Evolutionary conservation across 2,329 filamentous ascomycete species (phyloP), one percentile per base, ranked within the genome.

Genomic region (Sarocladium brachiariae): DNA sequence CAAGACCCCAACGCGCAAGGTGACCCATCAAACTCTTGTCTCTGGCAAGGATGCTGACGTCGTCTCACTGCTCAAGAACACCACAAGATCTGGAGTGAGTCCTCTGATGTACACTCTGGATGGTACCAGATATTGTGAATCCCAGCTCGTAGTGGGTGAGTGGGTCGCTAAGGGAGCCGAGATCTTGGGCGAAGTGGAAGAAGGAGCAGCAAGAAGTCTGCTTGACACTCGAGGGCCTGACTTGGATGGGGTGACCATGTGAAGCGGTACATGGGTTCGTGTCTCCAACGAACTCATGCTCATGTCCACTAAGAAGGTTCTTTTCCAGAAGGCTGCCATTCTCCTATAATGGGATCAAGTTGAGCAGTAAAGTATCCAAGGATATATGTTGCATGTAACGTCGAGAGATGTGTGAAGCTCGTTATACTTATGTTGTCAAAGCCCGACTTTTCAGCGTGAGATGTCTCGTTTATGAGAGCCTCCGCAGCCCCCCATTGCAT

Each of bases 261-360:
- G 38, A 41, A 16, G 38, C 38, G 19, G 24, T 41, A 16, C 38
- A 41, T 9, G 38, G 38, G 7, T 41, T 19, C 10, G 38, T 24
- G 38, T 41, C 21, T 16, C 38, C 38, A 41, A 41, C 24, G 38
- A 41, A 21, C 38, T 41, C 38, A 4, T 41, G 38, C 38, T 41
- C 38, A 41, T 41, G 38, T 41, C 38, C 6, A 41, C 38, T 19
- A 41, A 19, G 18, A 41, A 41, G 8, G 21, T 41, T 19, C 19
- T 16, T n/a, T 19, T 41, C 38, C 38, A 41, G 6, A 21, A 19
- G 21, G 21, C 19, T 5, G 38, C 38, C 38, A 41, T 41, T 24
- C 16, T 24, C 38, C 38, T n/a, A 41, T 41, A 19, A 24, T 41
- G 38, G 16, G 13, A 31, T 31, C 13, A 7, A 31, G 13, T 31